Conservation (phyloP, 306 rosid species). For the Glycyrrhiza uralensis region DNA sequence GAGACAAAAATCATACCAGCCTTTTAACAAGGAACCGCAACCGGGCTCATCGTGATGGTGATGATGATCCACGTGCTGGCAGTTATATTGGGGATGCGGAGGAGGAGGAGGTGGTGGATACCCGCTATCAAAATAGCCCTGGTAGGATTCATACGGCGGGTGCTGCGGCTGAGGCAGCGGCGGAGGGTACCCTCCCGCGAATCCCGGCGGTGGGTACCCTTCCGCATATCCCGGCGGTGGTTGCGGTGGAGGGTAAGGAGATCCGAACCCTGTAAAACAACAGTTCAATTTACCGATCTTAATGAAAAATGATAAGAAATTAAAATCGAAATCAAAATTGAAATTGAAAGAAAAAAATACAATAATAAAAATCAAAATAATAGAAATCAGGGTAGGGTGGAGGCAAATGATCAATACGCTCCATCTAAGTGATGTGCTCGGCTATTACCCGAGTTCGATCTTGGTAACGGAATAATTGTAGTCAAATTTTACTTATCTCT, state of each 20-base stretch:
- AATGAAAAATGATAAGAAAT: too few species aligned
- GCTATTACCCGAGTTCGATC: too few species aligned
- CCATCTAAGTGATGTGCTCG: too few species aligned
- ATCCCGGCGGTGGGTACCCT: slow-evolving; percentile 29
- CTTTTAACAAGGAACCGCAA: slow-evolving; percentile 51
- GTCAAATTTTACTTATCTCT: too few species aligned
- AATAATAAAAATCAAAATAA: too few species aligned
- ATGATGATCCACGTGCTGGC: slow-evolving; percentile 42
- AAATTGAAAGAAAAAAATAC: not conserved
- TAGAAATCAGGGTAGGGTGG: too few species aligned
- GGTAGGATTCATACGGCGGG: slow-evolving; percentile 63
- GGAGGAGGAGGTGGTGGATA: slow-evolving; percentile 53
- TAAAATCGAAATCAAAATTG: not conserved
- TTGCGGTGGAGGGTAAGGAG: slow-evolving; percentile 48
- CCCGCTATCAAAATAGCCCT: slow-evolving; percentile 65
- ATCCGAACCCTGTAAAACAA: slow-evolving; percentile 35
- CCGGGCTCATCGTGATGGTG: slow-evolving; percentile 42
- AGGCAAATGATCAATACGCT: too few species aligned
- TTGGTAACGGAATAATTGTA: too few species aligned
- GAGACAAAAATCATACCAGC: slow-evolving; percentile 66
- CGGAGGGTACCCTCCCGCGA: slow-evolving; percentile 33
- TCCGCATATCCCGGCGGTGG: slow-evolving; percentile 33
- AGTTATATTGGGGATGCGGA: slow-evolving; percentile 14
- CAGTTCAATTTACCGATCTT: not conserved
- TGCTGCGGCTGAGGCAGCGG: slow-evolving; percentile 39